Percentiles rank a stretch among this genome's conserved stretches.
phyloP scores from a whole-genome alignment of 495 filamentous ascomycete genomes.

The Hypoxylon intermedium region DNA sequence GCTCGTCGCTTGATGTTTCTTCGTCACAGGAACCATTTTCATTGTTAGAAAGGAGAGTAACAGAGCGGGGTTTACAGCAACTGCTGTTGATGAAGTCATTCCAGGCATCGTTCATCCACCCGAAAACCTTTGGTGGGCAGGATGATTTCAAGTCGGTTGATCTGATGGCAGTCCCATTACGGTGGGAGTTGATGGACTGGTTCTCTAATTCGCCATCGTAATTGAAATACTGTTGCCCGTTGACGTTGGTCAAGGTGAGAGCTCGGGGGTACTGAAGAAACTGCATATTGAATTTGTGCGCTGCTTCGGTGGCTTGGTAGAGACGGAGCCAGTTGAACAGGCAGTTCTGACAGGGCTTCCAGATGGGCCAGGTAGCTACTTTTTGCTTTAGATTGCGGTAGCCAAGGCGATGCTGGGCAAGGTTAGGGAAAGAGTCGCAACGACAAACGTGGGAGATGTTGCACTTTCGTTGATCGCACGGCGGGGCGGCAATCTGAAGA shows the following conservation, averaged over 20 bases:
- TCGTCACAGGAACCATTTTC: background rate
- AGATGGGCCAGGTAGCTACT: conserved; percentile 3
- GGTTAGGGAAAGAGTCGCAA: conserved; percentile 6
- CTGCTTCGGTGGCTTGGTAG: conserved; percentile 19
- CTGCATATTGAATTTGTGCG: conserved; percentile 3
- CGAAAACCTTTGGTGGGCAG: conserved; percentile 7
- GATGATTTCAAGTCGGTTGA: background rate
- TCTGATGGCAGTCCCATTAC: background rate
- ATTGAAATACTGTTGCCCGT: conserved; percentile 13
- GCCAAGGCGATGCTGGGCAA: background rate
- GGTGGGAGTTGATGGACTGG: background rate
- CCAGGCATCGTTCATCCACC: conserved; percentile 29
- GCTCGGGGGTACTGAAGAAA: conserved; percentile 27
- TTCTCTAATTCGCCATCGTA: conserved; percentile 30
- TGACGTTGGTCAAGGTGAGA: conserved; percentile 11
- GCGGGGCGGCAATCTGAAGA: conserved; percentile 29
- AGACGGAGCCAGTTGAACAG: conserved; percentile 23
- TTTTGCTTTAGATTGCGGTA: background rate
- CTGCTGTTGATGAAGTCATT: conserved; percentile 20
- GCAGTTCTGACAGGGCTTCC: conserved; percentile 17
- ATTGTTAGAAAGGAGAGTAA: background rate
- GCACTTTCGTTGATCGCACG: conserved; percentile 28
- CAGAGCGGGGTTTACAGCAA: background rate
- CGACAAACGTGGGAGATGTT: conserved; percentile 13
- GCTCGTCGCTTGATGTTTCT: background rate